Base-by-base conservation (phyloP, 1,139 yeast genomes). In the Zhuliangozyma blackwelliae region DNA sequence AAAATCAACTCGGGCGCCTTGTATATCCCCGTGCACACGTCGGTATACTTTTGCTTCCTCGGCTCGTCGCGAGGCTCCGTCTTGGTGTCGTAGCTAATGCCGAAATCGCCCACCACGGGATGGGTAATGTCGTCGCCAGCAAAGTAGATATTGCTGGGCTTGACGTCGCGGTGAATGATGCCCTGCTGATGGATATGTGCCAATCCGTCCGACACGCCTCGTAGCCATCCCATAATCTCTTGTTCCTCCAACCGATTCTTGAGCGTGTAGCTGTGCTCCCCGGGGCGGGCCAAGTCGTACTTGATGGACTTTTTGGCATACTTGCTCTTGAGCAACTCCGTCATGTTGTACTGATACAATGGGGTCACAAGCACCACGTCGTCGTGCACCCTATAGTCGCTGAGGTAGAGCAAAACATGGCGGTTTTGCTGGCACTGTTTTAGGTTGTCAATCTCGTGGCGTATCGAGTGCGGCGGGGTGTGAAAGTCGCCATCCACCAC, bases 111-210 rank as follows among this genome's bases (percentile, higher is more conserved):
- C 9, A 84, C 54, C 1, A 78, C 65, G 1, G 72, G 70, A 1
- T 75, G 63, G 2, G 52, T 52, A 3, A 52, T 41, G 8, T 49
- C 51, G 2, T 57, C 51, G 5, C 51, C 49, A 3, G 52, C 50
- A 48, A 86, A 72, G 57, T 87, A 59, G 29, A 90, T 71, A 52
- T 90, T 90, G 13, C 78, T 78, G 0, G 95, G 95, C 57, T 90
- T 90, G 37, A 90, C 61, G 56, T 90, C 97, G 33, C 97, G 71
- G 54, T 90, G 97, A 11, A 90, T 88, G n/a, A 90, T 72, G 0
- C 80, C 80, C 0, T 55, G 46, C 40, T 82, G 31, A 36, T 65
- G 72, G 16, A 66, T 40, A 39, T 52, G 61, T 26, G 34, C 31
- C 11, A 65, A 46, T 1, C 58, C 57, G 11, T 38, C 43, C 8